Evolutionary conservation across 176 grass and related monocot species (phyloP), one percentile per base, ranked within the genome.

Genomic region (Coix lacrymajobi): DNA sequence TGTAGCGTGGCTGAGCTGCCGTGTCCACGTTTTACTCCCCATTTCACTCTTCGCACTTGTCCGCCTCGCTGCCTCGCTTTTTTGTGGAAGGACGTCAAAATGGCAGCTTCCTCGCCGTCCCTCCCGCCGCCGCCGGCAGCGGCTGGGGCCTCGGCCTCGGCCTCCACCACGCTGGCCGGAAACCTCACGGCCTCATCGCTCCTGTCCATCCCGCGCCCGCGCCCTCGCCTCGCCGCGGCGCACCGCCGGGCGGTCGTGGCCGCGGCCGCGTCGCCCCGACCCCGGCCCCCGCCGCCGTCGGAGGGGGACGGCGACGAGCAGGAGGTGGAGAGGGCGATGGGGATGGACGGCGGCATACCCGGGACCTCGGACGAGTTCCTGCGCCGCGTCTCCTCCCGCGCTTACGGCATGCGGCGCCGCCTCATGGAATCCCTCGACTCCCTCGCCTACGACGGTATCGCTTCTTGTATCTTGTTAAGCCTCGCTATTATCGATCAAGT

Each of bases 261-360:
- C 22, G 71, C 81, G 1, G 60, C 88, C 31, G 73, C 82, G 32
- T 76, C 71, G 10, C 43, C 75, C 69, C 17, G 83, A 49, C 81
- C 68, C 63, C 85, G 60, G 29, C 86, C 52, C 25, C 92, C 70
- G 40, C 77, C 22, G 4, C 8, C 73, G 4, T 56, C 37, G 54
- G 81, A 84, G 62, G 85, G 61, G 45, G 66, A 62, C 3, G 78
- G 44, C 0, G 77, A 87, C 10, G 86, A 73, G 38, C 12, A 86
- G 31, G 91, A 95, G 80, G 87, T 96, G 91, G 96, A 98, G 85
- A 87, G 91, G 88, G 96, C 96, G 70, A 86, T 98, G 79, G 93
- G 89, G 7, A 92, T 98, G 91, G 93, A 93, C 52, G 91, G 91
- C 0, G 85, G 89, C 45, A 98, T 98, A 70, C 93, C 93, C 0